A percentile compares a stretch with the other conserved stretches of the same genome.
Conservation (phyloP, 164 flowering plant genomes). For the Sextonia rubra region DNA sequence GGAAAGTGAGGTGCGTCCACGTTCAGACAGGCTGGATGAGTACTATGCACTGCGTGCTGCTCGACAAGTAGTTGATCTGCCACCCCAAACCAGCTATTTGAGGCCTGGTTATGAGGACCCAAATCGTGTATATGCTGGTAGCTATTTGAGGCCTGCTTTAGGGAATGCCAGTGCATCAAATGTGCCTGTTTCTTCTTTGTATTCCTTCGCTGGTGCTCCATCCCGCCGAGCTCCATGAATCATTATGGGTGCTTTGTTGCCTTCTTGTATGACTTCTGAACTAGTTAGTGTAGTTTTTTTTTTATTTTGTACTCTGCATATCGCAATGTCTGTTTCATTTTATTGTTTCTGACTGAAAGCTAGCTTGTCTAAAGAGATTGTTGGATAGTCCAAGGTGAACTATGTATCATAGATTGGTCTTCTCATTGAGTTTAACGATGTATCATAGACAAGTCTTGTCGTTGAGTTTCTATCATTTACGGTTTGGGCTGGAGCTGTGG, state of each 20-base stretch:
- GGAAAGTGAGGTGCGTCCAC: not conserved
- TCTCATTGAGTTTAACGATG: too few relatives aligned
- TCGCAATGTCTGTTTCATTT: too few relatives aligned
- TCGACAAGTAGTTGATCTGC: not conserved
- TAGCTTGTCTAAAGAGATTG: not conserved
- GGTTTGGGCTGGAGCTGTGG: too few relatives aligned
- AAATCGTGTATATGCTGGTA: not conserved
- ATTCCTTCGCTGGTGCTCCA: slow-evolving; percentile 3
- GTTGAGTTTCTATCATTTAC: too few relatives aligned
- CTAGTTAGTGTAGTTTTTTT: not conserved
- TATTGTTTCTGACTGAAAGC: not conserved
- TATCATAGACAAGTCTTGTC: too few relatives aligned
- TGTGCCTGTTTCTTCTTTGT: slow-evolving; percentile 1
- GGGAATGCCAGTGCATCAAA: not conserved
- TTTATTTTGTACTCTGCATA: not conserved
- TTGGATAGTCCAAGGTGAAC: not conserved
- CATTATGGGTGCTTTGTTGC: not conserved
- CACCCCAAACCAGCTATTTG: not conserved
- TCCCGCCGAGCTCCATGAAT: not conserved
- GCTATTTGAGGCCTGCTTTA: not conserved
- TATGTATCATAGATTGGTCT: not conserved
- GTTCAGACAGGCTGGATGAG: not conserved
- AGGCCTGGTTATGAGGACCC: not conserved
- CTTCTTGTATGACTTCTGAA: not conserved
- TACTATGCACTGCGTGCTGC: not conserved